phyloP scores from a whole-genome alignment of 495 filamentous ascomycete genomes.

The Arthonia radiata region DNA sequence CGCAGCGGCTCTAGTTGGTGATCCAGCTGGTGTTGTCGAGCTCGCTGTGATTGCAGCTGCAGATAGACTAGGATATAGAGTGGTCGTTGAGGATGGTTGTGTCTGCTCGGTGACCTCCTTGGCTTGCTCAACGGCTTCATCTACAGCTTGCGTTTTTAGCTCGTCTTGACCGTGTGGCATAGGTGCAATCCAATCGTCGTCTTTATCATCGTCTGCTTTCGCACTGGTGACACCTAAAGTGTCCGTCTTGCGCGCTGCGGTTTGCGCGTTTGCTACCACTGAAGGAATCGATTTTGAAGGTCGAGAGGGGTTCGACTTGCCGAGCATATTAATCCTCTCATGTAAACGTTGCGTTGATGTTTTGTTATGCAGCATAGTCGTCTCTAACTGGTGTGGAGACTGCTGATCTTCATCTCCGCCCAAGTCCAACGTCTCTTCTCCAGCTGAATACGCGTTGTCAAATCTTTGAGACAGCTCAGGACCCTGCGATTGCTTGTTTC shows the following conservation, averaged over 20 bases:
- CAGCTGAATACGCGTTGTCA: constrained; percentile 1
- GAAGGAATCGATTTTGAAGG: constrained; percentile 46
- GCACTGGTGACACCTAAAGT: too few relatives aligned
- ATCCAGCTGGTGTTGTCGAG: constrained; percentile 43
- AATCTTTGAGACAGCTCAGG: constrained; percentile 10
- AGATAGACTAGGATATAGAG: too few relatives aligned
- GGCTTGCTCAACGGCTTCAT: too few relatives aligned
- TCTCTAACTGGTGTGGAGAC: constrained; percentile 13
- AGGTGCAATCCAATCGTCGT: constrained; percentile 63
- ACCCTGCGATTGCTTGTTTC: constrained; percentile 22
- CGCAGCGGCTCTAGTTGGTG: constrained; percentile 33
- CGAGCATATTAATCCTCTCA: constrained; percentile 82
- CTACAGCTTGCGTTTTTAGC: too few relatives aligned
- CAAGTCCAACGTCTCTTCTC: constrained; percentile 16
- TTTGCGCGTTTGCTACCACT: constrained; percentile 3
- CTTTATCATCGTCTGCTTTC: constrained; percentile 25
- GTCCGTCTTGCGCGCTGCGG: constrained; percentile 7
- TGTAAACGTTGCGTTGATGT: constrained; percentile 77
- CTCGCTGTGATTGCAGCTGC: constrained; percentile 11
- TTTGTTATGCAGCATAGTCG: constrained; percentile 45
- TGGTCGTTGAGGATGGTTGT: too few relatives aligned
- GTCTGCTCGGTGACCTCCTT: too few relatives aligned
- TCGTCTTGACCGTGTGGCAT: constrained; percentile 20
- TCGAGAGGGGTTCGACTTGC: constrained; percentile 47
- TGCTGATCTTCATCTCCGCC: constrained; percentile 12